A percentile compares a stretch with the other conserved stretches of the same genome.
phyloP scores from a whole-genome alignment of 768 basidiomycete genomes.

The Auriculariales sp. region DNA sequence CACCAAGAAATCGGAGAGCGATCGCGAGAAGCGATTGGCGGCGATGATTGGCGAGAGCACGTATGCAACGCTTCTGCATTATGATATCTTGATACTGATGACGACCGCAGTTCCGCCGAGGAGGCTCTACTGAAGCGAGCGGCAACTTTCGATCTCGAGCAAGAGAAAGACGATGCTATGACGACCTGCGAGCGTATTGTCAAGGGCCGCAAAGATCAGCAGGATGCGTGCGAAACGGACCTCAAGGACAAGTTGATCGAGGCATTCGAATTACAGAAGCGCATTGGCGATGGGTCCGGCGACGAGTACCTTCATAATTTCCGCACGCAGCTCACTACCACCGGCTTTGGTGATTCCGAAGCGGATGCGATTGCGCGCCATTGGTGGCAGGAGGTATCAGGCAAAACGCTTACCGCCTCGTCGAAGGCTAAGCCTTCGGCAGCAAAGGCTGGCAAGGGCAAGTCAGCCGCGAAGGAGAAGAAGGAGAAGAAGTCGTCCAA shows the following conservation, averaged over 20 bases:
- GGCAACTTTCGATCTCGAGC: constrained; percentile 79
- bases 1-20: constrained; percentile 54
- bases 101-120: constrained; percentile 52
- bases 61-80: constrained; percentile 25
- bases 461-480: constrained; percentile 13
- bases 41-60: constrained; percentile 82
- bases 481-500: constrained; percentile 43
- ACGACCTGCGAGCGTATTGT: constrained; percentile 90
- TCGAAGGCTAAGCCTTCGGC: constrained; percentile 4
- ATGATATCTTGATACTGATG: neutral
- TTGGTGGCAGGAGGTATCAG: constrained; percentile 1
- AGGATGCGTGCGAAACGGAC: constrained; percentile 65
- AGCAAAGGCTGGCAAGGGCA: constrained; percentile 7
- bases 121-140: constrained; percentile 91
- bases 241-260: constrained; percentile 49
- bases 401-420: constrained; percentile 22
- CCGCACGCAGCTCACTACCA: constrained; percentile 41
- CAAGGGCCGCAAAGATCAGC: constrained; percentile 60
- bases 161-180: constrained; percentile 57
- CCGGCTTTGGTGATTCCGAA: constrained; percentile 33
- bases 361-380: constrained; percentile 13
- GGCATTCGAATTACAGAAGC: constrained; percentile 55
- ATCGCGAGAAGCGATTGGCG: constrained; percentile 77
- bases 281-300: constrained; percentile 45
- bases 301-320: constrained; percentile 63